Evolutionary conservation across 176 grass and related monocot species (phyloP).

Genomic region (Oropetium thomaeum): DNA sequence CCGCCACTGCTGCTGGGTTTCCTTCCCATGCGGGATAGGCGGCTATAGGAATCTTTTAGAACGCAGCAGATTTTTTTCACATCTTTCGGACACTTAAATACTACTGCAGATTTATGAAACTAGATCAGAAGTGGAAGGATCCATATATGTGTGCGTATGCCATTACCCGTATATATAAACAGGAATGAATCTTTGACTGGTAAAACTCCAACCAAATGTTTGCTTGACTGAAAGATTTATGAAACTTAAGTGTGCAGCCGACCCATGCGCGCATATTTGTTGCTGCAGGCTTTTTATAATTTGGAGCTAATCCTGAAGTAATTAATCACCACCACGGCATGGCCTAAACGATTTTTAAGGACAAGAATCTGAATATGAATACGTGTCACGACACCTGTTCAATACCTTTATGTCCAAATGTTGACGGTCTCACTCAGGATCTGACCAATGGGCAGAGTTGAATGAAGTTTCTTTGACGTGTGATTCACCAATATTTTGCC

Average conservation of each 20-base stretch:
- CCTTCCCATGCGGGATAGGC: slow-evolving; percentile 39
- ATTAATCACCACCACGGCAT: slow-evolving; percentile 22
- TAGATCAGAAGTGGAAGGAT: slow-evolving; percentile 27
- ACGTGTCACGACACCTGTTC: slow-evolving; percentile 9
- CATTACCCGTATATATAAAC: neutral
- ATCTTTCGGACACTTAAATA: neutral
- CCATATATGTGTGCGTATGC: neutral
- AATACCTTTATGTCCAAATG: neutral
- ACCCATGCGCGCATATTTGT: slow-evolving; percentile 34
- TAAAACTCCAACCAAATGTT: slow-evolving; percentile 23
- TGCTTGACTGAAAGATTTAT: slow-evolving; percentile 12
- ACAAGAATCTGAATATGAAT: neutral
- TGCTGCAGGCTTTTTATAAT: neutral
- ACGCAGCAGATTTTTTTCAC: slow-evolving; percentile 18
- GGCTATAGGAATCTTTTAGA: slow-evolving; percentile 37
- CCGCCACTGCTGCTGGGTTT: neutral
- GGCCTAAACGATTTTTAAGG: slow-evolving; percentile 4
- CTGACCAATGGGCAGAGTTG: slow-evolving; percentile 2
- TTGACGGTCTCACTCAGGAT: slow-evolving; percentile 22
- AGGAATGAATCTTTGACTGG: slow-evolving; percentile 24
- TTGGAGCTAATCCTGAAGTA: neutral
- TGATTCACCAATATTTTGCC: neutral
- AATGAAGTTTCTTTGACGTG: neutral
- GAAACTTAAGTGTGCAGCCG: slow-evolving; percentile 19
- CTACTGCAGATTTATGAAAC: neutral